Base-by-base conservation (phyloP, 768 basidiomycete genomes). In the Dioszegia aurantiaca region DNA sequence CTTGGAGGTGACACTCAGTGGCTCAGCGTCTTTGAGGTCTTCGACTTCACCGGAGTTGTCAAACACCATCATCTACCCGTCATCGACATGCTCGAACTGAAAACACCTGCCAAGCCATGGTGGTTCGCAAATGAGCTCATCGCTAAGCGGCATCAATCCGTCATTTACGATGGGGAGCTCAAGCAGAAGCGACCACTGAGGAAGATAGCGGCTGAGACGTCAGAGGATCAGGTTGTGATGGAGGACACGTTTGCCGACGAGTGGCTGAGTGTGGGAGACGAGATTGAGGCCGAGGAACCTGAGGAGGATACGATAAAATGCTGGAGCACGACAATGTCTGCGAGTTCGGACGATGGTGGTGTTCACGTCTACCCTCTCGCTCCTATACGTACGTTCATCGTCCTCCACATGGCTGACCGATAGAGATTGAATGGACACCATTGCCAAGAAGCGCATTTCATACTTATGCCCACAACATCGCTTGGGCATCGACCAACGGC, bases 1-100 rank as follows among this genome's bases (percentile, higher is more conserved):
- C 33, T 55, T n/a, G n/a, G n/a, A n/a, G n/a, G 4, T 10, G n/a
- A 4, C 24, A 31, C 28, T 16, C 43, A 28, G 55, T 44, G 30
- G 16, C 45, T 45, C 3, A 36, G 33, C 37, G 45, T 61, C n/a
- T 36, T 36, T 10, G 45, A 61, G 16, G 39, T 61, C 1, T 61
- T 56, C 47, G 59, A 61, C 43, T 37, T 61, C 16, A 39, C 51
- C 27, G 33, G 41, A 23, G 24, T 61, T 26, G 48, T 53, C 45
- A 42, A 44, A 1, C 37, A 40, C 0, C 17, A 56, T 19, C 23
- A 56, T 36, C 21, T 55, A n/a, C 54, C 59, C 1, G 46, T 61
- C 39, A 43, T 61, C 44, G 59, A 61, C 23, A 42, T 56, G 12
- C 19, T 56, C 17, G 59, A 61, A 21, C 33, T 61, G 10, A 61